Evolutionary conservation across 2,329 filamentous ascomycete genomes (phyloP), one percentile per base, ranked within the genome.

Genomic region (Cryphonectria naterciae): DNA sequence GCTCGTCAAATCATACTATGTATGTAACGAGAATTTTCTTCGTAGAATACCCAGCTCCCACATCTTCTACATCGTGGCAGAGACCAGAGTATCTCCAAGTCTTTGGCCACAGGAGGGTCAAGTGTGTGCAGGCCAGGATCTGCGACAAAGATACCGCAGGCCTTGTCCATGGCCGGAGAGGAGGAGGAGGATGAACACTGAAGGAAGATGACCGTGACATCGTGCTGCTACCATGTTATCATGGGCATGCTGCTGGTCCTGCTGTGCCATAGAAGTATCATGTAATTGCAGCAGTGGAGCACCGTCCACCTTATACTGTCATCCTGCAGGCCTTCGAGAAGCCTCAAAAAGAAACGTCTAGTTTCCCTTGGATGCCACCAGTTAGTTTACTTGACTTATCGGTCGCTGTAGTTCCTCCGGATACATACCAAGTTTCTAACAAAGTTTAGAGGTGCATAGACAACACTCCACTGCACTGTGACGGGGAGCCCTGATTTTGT

Each of bases 281-380:
- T 58, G 54, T 28, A 58, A 58, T 32, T 35, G 54, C 54, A 58
- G 54, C 19, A 28, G 32, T 32, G 54, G 54, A 28, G 22, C 17
- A 49, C 46, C 52, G 64, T 54, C 19, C 15, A 43, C 41, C 39
- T 13, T 19, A 66, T 52, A 37, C 63, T 65, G 46, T 41, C 64
- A 35, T 25, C 32, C 49, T 43, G 35, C 43, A 39, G 49, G 65
- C 32, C 65, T 67, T 67, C 65, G 35, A 67, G 65, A 56, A 67
- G 65, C 65, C 49, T 67, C 49, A 32, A 54, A 54, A 32, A 35
- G 6, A 41, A 28, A 41, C 22, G 22, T 49, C 46, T 5, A 17
- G 35, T 2, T 52, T 32, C 28, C 25, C 28, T 32, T 6, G 54
- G 54, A 19, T 17, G 6, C 25, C 5, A 32, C 46, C 60, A 43